phyloP scores from a whole-genome alignment of 192 early-diverging fungal genomes.

The Allomyces javanicus region DNA sequence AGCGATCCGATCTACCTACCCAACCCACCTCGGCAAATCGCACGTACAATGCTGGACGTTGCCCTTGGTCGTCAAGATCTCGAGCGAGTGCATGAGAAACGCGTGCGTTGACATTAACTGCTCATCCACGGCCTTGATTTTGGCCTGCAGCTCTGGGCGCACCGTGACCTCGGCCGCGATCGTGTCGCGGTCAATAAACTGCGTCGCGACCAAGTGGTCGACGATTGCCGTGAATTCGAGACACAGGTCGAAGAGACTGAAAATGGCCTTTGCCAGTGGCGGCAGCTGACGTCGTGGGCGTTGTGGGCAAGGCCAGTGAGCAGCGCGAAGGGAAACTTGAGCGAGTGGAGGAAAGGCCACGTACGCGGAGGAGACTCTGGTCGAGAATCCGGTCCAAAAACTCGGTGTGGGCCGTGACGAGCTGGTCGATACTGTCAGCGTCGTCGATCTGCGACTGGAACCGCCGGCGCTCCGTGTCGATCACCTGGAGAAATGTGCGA shows the following conservation, averaged over 20 bases:
- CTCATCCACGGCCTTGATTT: not conserved
- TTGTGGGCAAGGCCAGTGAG: too few relatives aligned
- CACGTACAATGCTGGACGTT: not conserved
- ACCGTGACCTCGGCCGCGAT: not conserved
- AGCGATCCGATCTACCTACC: not conserved
- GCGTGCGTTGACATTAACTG: not conserved
- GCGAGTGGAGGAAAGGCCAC: not conserved
- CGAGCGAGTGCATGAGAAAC: not conserved
- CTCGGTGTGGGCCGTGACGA: not conserved
- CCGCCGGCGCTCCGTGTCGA: not conserved
- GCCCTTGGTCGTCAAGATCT: not conserved
- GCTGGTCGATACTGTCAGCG: not conserved
- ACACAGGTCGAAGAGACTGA: not conserved
- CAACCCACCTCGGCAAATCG: not conserved
- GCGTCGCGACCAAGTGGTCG: not conserved
- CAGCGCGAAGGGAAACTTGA: not conserved
- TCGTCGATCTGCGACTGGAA: not conserved
- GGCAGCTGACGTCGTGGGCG: not conserved
- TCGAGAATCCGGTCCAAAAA: not conserved
- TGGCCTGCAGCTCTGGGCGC: not conserved
- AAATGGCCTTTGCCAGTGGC: not conserved
- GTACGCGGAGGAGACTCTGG: not conserved
- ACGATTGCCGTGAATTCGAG: not conserved
- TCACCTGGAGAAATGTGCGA: not conserved
- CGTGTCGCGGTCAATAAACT: not conserved